Conservation (phyloP, 2,329 filamentous ascomycete species). For the Verticillium nonalfalfae region DNA sequence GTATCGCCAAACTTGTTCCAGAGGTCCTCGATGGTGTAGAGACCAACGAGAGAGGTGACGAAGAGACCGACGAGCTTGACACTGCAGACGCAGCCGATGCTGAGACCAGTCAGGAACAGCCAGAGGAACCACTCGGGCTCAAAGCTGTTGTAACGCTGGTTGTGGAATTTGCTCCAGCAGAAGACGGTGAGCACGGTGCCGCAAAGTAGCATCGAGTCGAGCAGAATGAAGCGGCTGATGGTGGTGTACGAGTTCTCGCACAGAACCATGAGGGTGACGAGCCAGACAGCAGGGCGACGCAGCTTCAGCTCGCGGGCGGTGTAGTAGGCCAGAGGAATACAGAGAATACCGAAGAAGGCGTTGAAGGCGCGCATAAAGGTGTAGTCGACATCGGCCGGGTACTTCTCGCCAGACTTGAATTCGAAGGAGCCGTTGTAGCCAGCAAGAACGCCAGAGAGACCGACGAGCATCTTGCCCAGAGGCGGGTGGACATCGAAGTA, state of each 20-base stretch:
- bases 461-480: slow-evolving; percentile 96
- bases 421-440: slow-evolving; percentile 99
- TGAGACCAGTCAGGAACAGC: slow-evolving; percentile 88
- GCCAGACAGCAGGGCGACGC: slow-evolving; percentile 81
- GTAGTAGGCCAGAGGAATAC: slow-evolving; percentile 89
- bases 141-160: slow-evolving; percentile 78
- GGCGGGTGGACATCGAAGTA: slow-evolving; percentile 91
- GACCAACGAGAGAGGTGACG: slow-evolving; percentile 85
- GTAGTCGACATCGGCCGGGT: slow-evolving; percentile 90
- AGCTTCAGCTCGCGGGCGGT: slow-evolving; percentile 89
- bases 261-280: slow-evolving; percentile 92
- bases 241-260: slow-evolving; percentile 99
- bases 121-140: slow-evolving; percentile 89
- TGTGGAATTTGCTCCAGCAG: slow-evolving; percentile 96
- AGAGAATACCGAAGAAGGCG: slow-evolving; percentile 85
- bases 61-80: slow-evolving; percentile 98
- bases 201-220: slow-evolving; percentile 97
- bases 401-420: slow-evolving; percentile 97
- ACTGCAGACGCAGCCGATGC: slow-evolving; percentile 96
- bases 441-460: slow-evolving; percentile 89
- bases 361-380: slow-evolving; percentile 99
- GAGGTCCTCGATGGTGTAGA: slow-evolving; percentile 94
- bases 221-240: slow-evolving; percentile 94
- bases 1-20: slow-evolving; percentile 97
- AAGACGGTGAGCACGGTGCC: slow-evolving; percentile 97